phyloP scores from a whole-genome alignment of 2,329 filamentous ascomycete genomes.

The Aureobasidium melanogenum region DNA sequence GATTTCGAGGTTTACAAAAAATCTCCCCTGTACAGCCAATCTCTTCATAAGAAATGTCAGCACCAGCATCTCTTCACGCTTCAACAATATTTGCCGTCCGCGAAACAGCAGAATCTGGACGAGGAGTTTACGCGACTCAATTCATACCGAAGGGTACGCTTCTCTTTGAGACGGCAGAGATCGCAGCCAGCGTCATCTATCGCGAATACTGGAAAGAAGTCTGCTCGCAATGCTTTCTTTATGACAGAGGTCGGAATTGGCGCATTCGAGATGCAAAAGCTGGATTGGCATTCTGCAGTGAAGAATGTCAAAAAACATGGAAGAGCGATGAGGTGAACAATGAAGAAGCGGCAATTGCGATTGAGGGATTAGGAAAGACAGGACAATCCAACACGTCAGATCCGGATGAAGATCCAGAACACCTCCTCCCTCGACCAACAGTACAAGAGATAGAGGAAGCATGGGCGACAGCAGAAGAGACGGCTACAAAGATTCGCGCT shows the following conservation, averaged over 20 bases:
- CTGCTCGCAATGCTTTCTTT: slow-evolving; percentile 39
- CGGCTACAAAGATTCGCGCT: background rate
- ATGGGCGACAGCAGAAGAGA: slow-evolving; percentile 8
- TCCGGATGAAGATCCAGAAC: background rate
- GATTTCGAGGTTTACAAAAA: background rate
- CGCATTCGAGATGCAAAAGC: slow-evolving; percentile 28
- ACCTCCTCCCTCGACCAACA: slow-evolving; percentile 1
- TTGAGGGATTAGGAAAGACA: slow-evolving; percentile 20
- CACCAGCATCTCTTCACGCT: slow-evolving; percentile 9
- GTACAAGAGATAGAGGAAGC: slow-evolving; percentile 16
- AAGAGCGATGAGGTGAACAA: slow-evolving; percentile 16
- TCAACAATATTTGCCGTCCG: slow-evolving; percentile 28
- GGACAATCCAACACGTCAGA: background rate
- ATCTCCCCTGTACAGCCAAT: background rate
- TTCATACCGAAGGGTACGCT: slow-evolving; percentile 27
- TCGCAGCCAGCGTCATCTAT: slow-evolving; percentile 33
- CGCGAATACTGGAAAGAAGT: slow-evolving; percentile 41
- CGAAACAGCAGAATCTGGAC: slow-evolving; percentile 34
- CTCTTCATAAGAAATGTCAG: background rate
- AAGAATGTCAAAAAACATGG: slow-evolving; percentile 30
- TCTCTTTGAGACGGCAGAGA: slow-evolving; percentile 29
- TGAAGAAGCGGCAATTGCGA: background rate
- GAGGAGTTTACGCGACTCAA: slow-evolving; percentile 35
- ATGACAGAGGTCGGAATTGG: slow-evolving; percentile 35
- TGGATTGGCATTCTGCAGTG: slow-evolving; percentile 36